A percentile compares a stretch with the other conserved stretches of the same genome.
Conservation (phyloP, 176 grass and related monocot genomes). For the Aegilops longissima region DNA sequence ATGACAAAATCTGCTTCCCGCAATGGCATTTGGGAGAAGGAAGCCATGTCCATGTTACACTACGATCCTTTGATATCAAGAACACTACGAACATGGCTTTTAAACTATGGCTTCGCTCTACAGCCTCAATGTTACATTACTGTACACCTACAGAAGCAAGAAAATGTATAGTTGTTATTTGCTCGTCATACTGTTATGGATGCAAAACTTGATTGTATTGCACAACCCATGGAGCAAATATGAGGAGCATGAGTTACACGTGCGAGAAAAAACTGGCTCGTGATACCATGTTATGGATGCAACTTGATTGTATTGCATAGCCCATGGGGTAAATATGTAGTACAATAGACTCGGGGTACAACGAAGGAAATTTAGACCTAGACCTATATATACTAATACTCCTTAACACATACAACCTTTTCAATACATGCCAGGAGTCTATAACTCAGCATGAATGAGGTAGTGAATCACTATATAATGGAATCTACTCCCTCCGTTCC, state of each 20-base stretch:
- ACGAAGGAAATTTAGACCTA: neutral
- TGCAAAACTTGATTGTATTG: neutral
- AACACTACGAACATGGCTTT: too few relatives aligned
- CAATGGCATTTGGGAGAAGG: neutral
- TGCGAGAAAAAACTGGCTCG: neutral
- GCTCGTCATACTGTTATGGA: neutral
- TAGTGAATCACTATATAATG: neutral
- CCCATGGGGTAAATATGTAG: neutral
- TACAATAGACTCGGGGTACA: neutral
- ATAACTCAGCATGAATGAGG: neutral
- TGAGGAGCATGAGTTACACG: neutral
- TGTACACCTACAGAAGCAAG: neutral
- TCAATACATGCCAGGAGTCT: neutral
- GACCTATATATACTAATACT: neutral
- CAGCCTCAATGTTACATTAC: neutral
- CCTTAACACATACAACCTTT: conserved; percentile 9
- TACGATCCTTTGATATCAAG: too few relatives aligned
- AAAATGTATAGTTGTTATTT: conserved; percentile 5
- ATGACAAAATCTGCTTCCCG: neutral
- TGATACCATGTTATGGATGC: neutral
- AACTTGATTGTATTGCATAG: neutral
- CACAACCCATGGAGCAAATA: neutral
- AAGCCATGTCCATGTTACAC: neutral
- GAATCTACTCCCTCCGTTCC: neutral
- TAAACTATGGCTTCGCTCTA: neutral